A percentile compares a stretch with the other conserved stretches of the same genome.
Evolutionary conservation across 257 asterid species (phyloP).

Genomic region (Ligustrum vulgare): DNA sequence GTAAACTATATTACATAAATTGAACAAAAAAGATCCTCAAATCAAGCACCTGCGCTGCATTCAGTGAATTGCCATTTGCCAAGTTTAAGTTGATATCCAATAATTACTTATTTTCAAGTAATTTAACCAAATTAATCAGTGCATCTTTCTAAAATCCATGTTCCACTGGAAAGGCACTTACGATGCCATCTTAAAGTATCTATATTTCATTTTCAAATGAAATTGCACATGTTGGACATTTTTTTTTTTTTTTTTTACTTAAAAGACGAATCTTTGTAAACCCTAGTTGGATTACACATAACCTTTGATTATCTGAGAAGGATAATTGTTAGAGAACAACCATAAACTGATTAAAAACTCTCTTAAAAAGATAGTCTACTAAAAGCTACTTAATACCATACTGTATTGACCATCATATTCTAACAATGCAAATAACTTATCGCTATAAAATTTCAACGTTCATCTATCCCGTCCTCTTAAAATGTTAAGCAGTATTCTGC

Average conservation of each 20-base stretch:
- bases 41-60: too few species aligned
- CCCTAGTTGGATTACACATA: background rate
- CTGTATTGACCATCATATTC: background rate
- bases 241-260: background rate
- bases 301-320: too few species aligned
- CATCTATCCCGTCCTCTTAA: background rate
- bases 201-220: conserved; percentile 6
- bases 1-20: too few species aligned
- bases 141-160: conserved; percentile 11
- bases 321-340: background rate
- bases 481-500: too few species aligned
- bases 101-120: background rate
- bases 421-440: background rate
- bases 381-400: background rate
- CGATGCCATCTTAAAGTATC: background rate
- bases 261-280: background rate
- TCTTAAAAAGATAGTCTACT: background rate
- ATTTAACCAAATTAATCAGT: conserved; percentile 10
- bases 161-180: background rate
- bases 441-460: too few species aligned
- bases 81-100: background rate
- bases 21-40: too few species aligned
- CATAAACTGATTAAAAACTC: too few species aligned
- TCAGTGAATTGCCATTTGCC: too few species aligned
- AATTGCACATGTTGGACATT: conserved; percentile 29